Evolutionary conservation across 345 rosid species (phyloP), one percentile per base, ranked within the genome.

Genomic region (Dipteronia dyeriana): DNA sequence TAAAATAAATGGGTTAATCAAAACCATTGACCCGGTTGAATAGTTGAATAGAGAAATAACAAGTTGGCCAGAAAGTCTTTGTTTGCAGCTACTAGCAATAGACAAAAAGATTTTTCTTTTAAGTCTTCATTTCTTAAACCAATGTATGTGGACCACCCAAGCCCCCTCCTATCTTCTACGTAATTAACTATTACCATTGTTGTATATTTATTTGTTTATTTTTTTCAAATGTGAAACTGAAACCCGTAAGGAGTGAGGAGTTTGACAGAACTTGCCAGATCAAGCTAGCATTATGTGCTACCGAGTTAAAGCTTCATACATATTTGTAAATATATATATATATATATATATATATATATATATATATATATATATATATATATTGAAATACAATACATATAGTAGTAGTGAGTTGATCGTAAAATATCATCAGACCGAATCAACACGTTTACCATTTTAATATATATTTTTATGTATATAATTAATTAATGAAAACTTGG

Each of bases 11-110:
- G 10, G 79, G 68, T 82, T 66, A 86, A 87, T 68, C 83, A 80
- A 84, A 79, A 79, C 51, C 80, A 83, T 86, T 86, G 90, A 88
- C 89, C 76, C 13, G n/a, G n/a, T n/a, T n/a, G n/a, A n/a, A n/a
- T n/a, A 76, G 61, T 78, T 85, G 79, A 78, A 79, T 87, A 74
- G 73, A 80, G 78, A 71, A 86, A 60, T 87, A 78, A 49, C 78
- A 84, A 87, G 69, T 88, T 84, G 91, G 76, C 83, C 82, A 74
- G 63, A 82, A 78, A 81, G 81, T 79, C 77, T 79, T 67, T 51
- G 38, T 71, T 67, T 7, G 81, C 79, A 77, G 66, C 25, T 75
- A 20, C 25, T 11, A 53, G 17, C 54, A 41, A 56, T 56, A 74
- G 67, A 71, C 38, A 4, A 34, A 34, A 34, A 6, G 38, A 34